phyloP scores from a whole-genome alignment of 1,284 basidiomycete species.

The Xerocomus amazonicus region DNA sequence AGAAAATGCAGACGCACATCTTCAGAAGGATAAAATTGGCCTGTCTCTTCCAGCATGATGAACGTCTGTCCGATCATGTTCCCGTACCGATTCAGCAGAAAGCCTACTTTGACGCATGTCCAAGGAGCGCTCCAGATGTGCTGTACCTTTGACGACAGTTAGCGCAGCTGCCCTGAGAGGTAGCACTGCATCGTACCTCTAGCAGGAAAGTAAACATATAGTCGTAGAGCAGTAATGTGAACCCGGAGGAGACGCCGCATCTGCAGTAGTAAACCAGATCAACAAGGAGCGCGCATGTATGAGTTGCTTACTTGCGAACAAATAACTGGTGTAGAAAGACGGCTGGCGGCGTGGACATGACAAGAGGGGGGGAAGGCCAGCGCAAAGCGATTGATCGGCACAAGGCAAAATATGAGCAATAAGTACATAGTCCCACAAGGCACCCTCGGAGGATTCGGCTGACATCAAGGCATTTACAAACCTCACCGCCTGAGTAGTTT shows the following conservation, averaged over 20 bases:
- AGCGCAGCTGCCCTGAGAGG: background rate
- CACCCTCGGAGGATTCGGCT: background rate
- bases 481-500: background rate
- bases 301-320: background rate
- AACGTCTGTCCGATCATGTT: slow-evolving; percentile 12
- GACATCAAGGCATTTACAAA: background rate
- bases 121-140: slow-evolving; percentile 12
- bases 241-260: background rate
- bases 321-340: background rate
- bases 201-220: slow-evolving; percentile 11
- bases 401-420: background rate
- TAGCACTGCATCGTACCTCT: slow-evolving; percentile 6
- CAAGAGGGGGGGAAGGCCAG: no score
- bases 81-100: slow-evolving; percentile 17
- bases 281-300: background rate
- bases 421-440: background rate
- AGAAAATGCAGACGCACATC: background rate
- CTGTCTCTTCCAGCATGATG: slow-evolving; percentile 9
- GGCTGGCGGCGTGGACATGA: background rate
- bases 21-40: background rate
- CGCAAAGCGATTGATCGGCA: background rate
- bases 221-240: background rate
- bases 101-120: slow-evolving; percentile 8
- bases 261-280: background rate
- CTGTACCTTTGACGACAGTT: slow-evolving; percentile 5